Percentiles rank a stretch among this genome's conserved stretches.
Conservation (phyloP, 495 filamentous ascomycete species). For the Aspergillus avenaceus region DNA sequence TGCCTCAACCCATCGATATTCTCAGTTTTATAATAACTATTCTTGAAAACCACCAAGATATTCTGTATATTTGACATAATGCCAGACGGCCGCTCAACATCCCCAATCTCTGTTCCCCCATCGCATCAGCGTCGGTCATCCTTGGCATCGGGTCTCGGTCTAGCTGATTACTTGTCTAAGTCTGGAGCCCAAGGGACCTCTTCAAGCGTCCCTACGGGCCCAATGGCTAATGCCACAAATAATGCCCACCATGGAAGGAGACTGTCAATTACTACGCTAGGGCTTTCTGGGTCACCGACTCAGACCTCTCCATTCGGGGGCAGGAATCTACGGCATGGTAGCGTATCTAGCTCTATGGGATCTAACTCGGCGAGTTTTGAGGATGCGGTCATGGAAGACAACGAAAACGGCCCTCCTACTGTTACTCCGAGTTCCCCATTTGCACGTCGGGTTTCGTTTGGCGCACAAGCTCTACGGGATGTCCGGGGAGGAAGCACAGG, state of each 20-base stretch:
- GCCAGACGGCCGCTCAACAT: constrained; percentile 46
- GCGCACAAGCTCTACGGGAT: constrained; percentile 78
- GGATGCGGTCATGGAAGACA: constrained; percentile 84
- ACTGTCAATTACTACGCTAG: constrained; percentile 81
- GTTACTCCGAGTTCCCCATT: constrained; percentile 67
- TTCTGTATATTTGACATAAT: constrained; percentile 25
- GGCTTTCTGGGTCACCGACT: constrained; percentile 75
- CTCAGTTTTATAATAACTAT: neutral
- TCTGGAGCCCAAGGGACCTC: constrained; percentile 25
- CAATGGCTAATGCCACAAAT: constrained; percentile 61
- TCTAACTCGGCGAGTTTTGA: constrained; percentile 73
- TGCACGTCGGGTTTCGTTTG: constrained; percentile 83
- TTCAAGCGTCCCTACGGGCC: constrained; percentile 49
- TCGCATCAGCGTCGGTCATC: constrained; percentile 44
- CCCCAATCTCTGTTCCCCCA: constrained; percentile 43
- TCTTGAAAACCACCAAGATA: neutral
- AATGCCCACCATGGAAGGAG: constrained; percentile 71
- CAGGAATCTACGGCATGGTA: constrained; percentile 59
- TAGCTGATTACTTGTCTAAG: constrained; percentile 45
- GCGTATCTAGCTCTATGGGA: constrained; percentile 66
- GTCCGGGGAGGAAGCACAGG: constrained; percentile 48
- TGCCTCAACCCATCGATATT: neutral
- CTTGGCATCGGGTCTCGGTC: constrained; percentile 40
- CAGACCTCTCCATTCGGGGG: constrained; percentile 50
- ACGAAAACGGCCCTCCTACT: constrained; percentile 47